Conservation (phyloP, 768 basidiomycete genomes). For the Tulasnella sp. region DNA sequence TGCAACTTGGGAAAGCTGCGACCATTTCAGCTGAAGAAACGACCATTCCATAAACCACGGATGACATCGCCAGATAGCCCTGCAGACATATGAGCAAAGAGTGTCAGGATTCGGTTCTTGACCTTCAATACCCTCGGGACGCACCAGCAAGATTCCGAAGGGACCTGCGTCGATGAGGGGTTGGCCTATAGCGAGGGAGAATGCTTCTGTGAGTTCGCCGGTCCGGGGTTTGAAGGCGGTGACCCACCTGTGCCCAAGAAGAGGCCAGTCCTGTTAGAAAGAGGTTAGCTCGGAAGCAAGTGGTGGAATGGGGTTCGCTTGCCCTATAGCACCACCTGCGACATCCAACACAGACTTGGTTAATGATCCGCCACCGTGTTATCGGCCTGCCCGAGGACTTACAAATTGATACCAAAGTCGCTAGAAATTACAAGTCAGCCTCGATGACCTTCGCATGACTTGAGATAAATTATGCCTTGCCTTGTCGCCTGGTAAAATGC, state of each 20-base stretch:
- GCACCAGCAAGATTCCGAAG: not conserved
- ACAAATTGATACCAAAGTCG: not conserved
- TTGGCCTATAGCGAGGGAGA: not conserved
- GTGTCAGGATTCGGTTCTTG: too few species aligned
- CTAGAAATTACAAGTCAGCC: not conserved
- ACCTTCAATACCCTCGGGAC: not conserved
- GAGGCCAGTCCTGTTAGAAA: constrained; percentile 1
- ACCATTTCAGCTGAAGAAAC: constrained; percentile 12
- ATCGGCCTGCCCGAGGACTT: not conserved
- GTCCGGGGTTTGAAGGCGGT: not conserved
- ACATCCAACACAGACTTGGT: not conserved
- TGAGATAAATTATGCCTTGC: not conserved
- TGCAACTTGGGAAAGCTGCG: not conserved
- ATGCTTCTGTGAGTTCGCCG: not conserved
- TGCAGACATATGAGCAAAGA: not conserved
- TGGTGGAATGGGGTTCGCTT: not conserved
- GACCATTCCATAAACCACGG: constrained; percentile 7
- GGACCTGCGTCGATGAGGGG: not conserved
- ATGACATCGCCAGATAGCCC: constrained; percentile 7
- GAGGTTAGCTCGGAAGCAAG: not conserved
- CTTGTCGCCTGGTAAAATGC: not conserved
- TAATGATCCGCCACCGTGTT: not conserved
- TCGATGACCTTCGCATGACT: not conserved
- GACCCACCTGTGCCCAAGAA: constrained; percentile 4
- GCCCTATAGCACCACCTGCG: not conserved